phyloP scores from a whole-genome alignment of 345 rosid species.

The Gossypium rotundifolium region DNA sequence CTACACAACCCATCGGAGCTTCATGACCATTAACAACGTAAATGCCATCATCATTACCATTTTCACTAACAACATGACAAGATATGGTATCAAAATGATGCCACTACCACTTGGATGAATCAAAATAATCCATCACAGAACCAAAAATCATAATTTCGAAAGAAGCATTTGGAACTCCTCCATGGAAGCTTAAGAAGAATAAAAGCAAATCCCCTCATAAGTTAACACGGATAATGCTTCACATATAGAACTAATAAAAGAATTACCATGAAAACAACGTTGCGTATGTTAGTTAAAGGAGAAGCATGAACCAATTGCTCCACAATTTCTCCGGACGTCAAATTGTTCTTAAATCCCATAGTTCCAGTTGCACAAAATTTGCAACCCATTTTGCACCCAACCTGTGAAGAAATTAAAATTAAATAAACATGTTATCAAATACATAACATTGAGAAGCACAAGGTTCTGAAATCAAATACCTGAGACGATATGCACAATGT shows the following conservation, averaged over 20 bases:
- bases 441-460: background rate
- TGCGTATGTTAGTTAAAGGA: slow-evolving; percentile 60
- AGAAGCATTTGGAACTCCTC: background rate
- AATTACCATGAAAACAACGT: slow-evolving; percentile 87
- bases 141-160: background rate
- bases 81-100: background rate
- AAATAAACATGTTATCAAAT: too few species aligned
- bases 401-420: slow-evolving; percentile 31
- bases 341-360: slow-evolving; percentile 87
- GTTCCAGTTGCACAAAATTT: slow-evolving; percentile 97
- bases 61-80: background rate
- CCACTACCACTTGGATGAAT: background rate
- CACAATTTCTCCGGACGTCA: slow-evolving; percentile 85
- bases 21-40: background rate
- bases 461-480: slow-evolving; percentile 30
- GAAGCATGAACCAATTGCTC: slow-evolving; percentile 96
- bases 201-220: background rate
- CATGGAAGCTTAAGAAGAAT: background rate
- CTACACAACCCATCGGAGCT: background rate
- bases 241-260: background rate
- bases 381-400: slow-evolving; percentile 99
- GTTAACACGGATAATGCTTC: background rate
- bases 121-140: background rate
- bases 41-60: background rate
- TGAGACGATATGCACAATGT: slow-evolving; percentile 90